These are phyloP conservation scores for Melaleuca alternifolia DNA, from an alignment of 345 rosid genomes.

Conservation along the genomic window DNA sequence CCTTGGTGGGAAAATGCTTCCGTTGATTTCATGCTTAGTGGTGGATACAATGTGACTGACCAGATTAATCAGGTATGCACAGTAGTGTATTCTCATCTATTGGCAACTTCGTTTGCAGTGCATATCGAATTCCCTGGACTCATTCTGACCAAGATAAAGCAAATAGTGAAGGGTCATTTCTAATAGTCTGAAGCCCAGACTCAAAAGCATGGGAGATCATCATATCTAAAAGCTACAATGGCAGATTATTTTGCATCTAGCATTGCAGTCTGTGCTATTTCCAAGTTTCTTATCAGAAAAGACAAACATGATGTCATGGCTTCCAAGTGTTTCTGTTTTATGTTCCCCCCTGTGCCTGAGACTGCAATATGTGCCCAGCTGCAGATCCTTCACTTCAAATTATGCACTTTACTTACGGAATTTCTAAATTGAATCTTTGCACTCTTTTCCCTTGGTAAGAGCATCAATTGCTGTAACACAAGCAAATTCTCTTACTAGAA, in stretches of 20 bases:
- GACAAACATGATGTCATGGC: background rate
- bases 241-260: background rate
- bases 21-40: constrained; percentile 73
- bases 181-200: background rate
- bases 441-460: background rate
- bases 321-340: background rate
- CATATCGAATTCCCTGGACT: background rate
- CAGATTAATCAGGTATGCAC: constrained; percentile 51
- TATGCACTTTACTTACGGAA: background rate
- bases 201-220: background rate
- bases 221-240: background rate
- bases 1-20: constrained; percentile 96
- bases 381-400: background rate
- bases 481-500: background rate
- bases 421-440: background rate
- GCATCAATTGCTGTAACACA: background rate
- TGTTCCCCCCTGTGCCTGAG: background rate
- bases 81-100: background rate
- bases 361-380: background rate
- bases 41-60: constrained; percentile 62
- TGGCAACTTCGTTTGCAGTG: background rate
- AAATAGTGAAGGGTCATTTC: background rate
- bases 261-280: background rate
- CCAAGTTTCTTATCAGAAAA: background rate
- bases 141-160: background rate